Evolutionary conservation across 1,139 yeast species (phyloP), one percentile per base, ranked within the genome.

Genomic region (Hemisphaericaspora xylanilytica): DNA sequence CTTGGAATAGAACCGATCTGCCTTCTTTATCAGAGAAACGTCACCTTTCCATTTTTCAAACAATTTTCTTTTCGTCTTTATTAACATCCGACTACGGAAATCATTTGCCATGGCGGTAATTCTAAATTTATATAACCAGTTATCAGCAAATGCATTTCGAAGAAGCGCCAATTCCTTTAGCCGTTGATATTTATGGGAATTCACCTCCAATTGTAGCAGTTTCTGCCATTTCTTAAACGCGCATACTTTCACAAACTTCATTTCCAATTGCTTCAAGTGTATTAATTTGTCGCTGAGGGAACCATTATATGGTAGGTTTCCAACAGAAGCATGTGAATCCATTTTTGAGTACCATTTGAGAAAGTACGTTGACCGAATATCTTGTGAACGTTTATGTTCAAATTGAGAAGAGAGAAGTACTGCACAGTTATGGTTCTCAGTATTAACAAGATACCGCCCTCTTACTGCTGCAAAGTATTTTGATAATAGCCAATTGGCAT

Each of bases 171-270:
- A 5, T 27, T 51, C 38, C 25, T 43, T 46, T 3, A 35, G 36
- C 4, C 15, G 11, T 28, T 38, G 44, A n/a, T 50, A 46, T 13
- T 36, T 35, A 2, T 37, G 33, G 4, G 38, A 35, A 2, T 41
- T 35, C 4, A 9, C 22, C 4, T 37, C 37, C 12, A 51, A 42
- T 3, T 33, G n/a, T 17, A 35, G 32, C 3, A 42, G 32, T 11
- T 36, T 33, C 16, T 22, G 36, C 63, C 63, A 58, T n/a, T 33
- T 43, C 1, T 32, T 28, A 21, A 59, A 45, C 18, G 40, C 49
- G 29, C 49, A 53, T 17, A 36, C 26, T 10, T 41, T 33, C 5
- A 47, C 25, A 37, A 51, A 50, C 2, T 36, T 28, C 5, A 38
- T 33, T 24, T 49, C 51, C 4, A 41, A 16, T 12, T 30, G 21